Evolutionary conservation across 202 grass and related monocot genomes (phyloP), one percentile per base, ranked within the genome.

Genomic region (Schoenoplectus tabernaemontani): DNA sequence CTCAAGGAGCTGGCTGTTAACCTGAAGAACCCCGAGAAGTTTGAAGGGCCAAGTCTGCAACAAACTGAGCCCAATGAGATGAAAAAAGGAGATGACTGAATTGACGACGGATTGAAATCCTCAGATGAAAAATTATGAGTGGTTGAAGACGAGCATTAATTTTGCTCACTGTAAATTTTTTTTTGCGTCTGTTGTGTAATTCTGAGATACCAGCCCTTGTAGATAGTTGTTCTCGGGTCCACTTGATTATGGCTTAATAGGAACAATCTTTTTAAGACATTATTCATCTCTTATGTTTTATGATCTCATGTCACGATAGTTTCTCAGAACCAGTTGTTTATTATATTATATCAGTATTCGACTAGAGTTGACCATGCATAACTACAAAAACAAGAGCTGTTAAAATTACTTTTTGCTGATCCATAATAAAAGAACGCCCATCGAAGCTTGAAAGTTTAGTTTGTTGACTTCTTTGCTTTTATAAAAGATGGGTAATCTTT

Each of bases 1-100:
- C 47, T 82, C 26, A 77, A 86, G 59, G 78, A 86, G 39, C 44
- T 81, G 54, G 57, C 26, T 26, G 23, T 84, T 38, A 57, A 82
- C 56, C 39, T 86, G 72, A 82, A 82, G 36, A 82, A 47, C 46
- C 32, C 38, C 6, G 68, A 58, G 47, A 26, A 81, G 39, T 64
- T 65, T 81, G 84, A 85, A 12, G 41, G 9, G 51, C 66, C 53
- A 33, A 13, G 10, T 5, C 72, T 41, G 23, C 57, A 39, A 47
- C 61, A 71, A 38, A 67, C 9, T 67, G 74, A 77, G 53, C 74
- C 16, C 5, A 15, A n/a, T 17, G 66, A 80, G 36, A 32, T 7
- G 28, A 42, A 42, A 28, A 59, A 77, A 64, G 64, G 60, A 53
- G 78, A 85, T 43, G 63, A 62, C 17, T 39, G 17, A 22, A 57